A percentile compares a stretch with the other conserved stretches of the same genome.
Evolutionary conservation across 441 rosid genomes (phyloP).

Genomic region (Syzygium malaccense): DNA sequence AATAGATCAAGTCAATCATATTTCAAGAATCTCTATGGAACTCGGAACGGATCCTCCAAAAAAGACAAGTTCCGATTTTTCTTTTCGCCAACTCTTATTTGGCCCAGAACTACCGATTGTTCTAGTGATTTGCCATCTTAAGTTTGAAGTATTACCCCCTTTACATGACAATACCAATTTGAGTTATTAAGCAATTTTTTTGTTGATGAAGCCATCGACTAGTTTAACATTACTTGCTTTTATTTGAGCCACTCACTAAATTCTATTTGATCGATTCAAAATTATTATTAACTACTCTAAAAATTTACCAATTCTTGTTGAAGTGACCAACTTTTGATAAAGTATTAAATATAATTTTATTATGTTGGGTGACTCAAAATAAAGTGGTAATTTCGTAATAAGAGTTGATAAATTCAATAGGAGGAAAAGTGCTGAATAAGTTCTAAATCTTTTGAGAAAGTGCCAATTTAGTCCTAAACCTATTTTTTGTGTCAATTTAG

Average conservation of each 20-base stretch:
- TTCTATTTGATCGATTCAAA: neutral
- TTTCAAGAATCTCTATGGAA: neutral
- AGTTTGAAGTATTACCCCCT: neutral
- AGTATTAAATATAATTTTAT: neutral
- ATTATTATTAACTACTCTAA: neutral
- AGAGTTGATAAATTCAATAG: neutral
- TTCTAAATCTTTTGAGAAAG: too few species aligned
- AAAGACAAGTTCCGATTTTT: neutral
- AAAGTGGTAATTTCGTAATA: neutral
- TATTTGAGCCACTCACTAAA: neutral
- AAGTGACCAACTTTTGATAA: neutral
- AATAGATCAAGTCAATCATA: neutral
- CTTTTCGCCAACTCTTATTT: neutral
- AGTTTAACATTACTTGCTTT: neutral
- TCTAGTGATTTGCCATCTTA: neutral
- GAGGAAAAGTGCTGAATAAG: too few species aligned
- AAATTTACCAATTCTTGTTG: neutral
- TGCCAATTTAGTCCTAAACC: too few species aligned
- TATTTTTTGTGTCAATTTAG: too few species aligned
- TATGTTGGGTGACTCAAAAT: neutral
- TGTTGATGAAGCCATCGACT: neutral
- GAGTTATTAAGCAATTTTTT: neutral
- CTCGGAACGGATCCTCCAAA: accelerated
- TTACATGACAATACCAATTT: neutral
- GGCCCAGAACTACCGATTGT: accelerated